A percentile compares a stretch with the other conserved stretches of the same genome.
Evolutionary conservation across 257 asterid species (phyloP).

Genomic region (Solanum piurae): DNA sequence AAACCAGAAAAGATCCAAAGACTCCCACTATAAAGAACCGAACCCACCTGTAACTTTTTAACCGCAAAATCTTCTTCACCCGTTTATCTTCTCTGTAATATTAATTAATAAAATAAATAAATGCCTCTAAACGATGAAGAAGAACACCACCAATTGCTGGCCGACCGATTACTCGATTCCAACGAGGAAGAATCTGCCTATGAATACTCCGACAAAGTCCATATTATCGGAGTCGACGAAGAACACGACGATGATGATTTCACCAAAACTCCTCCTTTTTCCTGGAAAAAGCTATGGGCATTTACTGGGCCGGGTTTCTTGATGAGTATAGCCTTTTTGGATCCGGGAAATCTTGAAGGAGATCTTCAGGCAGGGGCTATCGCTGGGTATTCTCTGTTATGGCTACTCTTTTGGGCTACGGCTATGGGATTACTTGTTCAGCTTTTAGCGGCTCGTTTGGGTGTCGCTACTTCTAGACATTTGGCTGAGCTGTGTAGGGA

Average conservation of each 20-base stretch:
- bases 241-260: slow-evolving; percentile 42
- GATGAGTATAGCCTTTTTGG: slow-evolving; percentile 76
- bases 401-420: slow-evolving; percentile 87
- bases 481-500: slow-evolving; percentile 72
- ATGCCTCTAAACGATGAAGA: slow-evolving; percentile 22
- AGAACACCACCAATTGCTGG: not conserved
- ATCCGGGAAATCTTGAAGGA: slow-evolving; percentile 83
- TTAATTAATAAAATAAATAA: not conserved
- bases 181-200: slow-evolving; percentile 39
- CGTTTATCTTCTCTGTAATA: not conserved
- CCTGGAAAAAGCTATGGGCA: slow-evolving; percentile 77
- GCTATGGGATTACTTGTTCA: slow-evolving; percentile 68
- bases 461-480: slow-evolving; percentile 72
- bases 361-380: slow-evolving; percentile 84
- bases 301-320: slow-evolving; percentile 80
- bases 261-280: slow-evolving; percentile 43
- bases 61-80: not conserved
- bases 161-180: not conserved
- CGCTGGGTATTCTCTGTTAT: slow-evolving; percentile 64
- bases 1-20: not conserved
- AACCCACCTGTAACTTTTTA: not conserved
- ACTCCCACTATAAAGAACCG: not conserved
- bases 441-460: slow-evolving; percentile 59
- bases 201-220: slow-evolving; percentile 43
- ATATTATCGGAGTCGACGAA: slow-evolving; percentile 42